Evolutionary conservation across 306 rosid genomes (phyloP), one percentile per base, ranked within the genome.

Genomic region (Quercus suber): DNA sequence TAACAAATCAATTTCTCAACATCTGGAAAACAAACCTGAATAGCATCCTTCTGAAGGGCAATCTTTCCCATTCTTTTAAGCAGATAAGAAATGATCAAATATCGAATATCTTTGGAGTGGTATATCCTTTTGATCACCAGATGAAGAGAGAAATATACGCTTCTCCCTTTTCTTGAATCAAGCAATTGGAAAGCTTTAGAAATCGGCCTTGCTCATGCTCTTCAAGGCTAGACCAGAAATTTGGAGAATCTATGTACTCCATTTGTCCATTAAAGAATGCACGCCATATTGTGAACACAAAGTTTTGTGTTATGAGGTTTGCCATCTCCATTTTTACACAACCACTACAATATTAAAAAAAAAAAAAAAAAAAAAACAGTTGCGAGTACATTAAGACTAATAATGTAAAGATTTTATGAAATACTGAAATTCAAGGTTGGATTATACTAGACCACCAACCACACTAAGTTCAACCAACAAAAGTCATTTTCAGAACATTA

Each of bases 11-110:
- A 25, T 18, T 14, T 28, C 45, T 79, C 41, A 6, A 57, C 17
- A 20, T 45, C 43, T 61, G 51, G 61, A 17, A 51, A 20, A 81
- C 88, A 53, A 75, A 94, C 99, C 99, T 92, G 99, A 77, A 75
- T 78, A 77, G 60, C 84, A 71, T 92, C 99, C 87, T 74, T 86
- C 80, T 91, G 90, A 86, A 91, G 87, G 81, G 92, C 93, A 80
- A 84, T 82, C 72, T 94, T 87, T 78, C 95, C 99, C 90, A 92
- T 86, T 82, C 87, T 89, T 81, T 81, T 87, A 4, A 94, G 95
- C 92, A 94, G 79, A 33, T 81, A 78, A n/a, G 89, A 88, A 73
- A 92, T 86, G 7, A 92, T 89, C 68, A 78, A 78, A 81, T 73
- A n/a, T 33, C 64, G 84, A 51, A 90, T 69, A 43, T 77, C 72